Evolutionary conservation across 2,329 filamentous ascomycete species (phyloP).

Genomic region (Emmonsiellopsis sp.): DNA sequence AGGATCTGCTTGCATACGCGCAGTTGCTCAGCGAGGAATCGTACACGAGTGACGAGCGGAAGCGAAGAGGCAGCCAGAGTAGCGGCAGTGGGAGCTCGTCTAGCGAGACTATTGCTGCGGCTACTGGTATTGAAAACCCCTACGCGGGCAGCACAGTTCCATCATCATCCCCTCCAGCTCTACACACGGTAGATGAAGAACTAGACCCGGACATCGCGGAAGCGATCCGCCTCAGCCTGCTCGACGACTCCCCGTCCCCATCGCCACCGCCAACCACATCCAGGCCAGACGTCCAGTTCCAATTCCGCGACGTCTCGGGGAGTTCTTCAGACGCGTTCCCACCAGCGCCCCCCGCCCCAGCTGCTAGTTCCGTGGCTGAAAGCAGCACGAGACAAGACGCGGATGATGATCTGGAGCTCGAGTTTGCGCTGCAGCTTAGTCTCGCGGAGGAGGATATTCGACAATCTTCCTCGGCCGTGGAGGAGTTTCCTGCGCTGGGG

Average conservation of each 20-base stretch:
- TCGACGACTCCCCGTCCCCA: slow-evolving; percentile 27
- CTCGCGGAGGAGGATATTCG: slow-evolving; percentile 50
- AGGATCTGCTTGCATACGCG: slow-evolving; percentile 55
- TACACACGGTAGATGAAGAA: slow-evolving; percentile 38
- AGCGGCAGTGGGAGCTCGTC: slow-evolving; percentile 33
- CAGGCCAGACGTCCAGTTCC: slow-evolving; percentile 27
- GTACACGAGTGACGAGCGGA: slow-evolving; percentile 41
- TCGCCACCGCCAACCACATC: slow-evolving; percentile 27
- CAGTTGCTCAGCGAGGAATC: slow-evolving; percentile 54
- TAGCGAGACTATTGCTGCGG: slow-evolving; percentile 27
- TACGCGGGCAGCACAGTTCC: slow-evolving; percentile 19
- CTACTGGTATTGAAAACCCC: slow-evolving; percentile 6
- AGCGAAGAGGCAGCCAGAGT: slow-evolving; percentile 33
- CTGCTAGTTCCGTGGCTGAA: slow-evolving; percentile 16
- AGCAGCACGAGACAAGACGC: slow-evolving; percentile 39
- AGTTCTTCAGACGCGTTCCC: slow-evolving; percentile 14
- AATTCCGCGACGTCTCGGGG: slow-evolving; percentile 9
- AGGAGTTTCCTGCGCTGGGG: slow-evolving; percentile 25
- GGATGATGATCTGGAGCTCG: slow-evolving; percentile 43
- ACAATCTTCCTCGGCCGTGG: slow-evolving; percentile 13
- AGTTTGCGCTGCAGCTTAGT: slow-evolving; percentile 55
- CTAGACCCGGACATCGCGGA: slow-evolving; percentile 53
- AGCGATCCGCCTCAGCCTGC: slow-evolving; percentile 49
- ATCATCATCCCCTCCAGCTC: slow-evolving; percentile 27
- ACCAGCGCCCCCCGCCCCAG: slow-evolving; percentile 13